These are phyloP conservation scores for Tricholoma hemisulphureum DNA, from an alignment of 768 basidiomycete species.

Conservation along the genomic window DNA sequence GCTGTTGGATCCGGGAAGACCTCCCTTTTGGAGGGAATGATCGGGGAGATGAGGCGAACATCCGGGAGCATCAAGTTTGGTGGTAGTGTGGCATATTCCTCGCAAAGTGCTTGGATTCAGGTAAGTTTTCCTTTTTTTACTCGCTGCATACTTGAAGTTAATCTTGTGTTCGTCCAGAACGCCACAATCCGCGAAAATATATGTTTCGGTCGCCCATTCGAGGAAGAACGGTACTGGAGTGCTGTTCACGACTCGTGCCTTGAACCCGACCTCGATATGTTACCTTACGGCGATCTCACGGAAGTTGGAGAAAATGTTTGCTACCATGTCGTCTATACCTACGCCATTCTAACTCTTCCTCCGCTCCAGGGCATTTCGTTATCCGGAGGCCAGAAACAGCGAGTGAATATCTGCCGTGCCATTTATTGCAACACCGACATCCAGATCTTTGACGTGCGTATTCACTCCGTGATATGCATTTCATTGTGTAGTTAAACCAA, in stretches of 20 bases:
- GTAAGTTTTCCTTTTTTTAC: slow-evolving; percentile 26
- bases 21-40: slow-evolving; percentile 68
- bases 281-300: slow-evolving; percentile 75
- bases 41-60: slow-evolving; percentile 81
- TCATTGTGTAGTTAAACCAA: neutral
- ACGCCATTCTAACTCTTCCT: neutral
- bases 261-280: slow-evolving; percentile 75
- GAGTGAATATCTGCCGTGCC: slow-evolving; percentile 81
- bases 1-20: slow-evolving; percentile 74
- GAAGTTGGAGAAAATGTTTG: slow-evolving; percentile 74
- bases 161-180: slow-evolving; percentile 42
- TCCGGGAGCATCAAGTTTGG: slow-evolving; percentile 69
- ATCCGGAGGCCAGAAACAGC: slow-evolving; percentile 78
- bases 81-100: slow-evolving; percentile 77
- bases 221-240: slow-evolving; percentile 79
- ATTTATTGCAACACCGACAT: slow-evolving; percentile 87
- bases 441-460: slow-evolving; percentile 71
- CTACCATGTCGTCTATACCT: neutral
- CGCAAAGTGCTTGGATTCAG: slow-evolving; percentile 91
- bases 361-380: slow-evolving; percentile 70
- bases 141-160: slow-evolving; percentile 4
- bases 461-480: neutral
- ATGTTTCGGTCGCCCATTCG: slow-evolving; percentile 81
- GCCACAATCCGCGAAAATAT: slow-evolving; percentile 88
- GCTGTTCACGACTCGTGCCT: slow-evolving; percentile 77